phyloP scores from a whole-genome alignment of 768 basidiomycete species.

The Rhizopogon sp. region DNA sequence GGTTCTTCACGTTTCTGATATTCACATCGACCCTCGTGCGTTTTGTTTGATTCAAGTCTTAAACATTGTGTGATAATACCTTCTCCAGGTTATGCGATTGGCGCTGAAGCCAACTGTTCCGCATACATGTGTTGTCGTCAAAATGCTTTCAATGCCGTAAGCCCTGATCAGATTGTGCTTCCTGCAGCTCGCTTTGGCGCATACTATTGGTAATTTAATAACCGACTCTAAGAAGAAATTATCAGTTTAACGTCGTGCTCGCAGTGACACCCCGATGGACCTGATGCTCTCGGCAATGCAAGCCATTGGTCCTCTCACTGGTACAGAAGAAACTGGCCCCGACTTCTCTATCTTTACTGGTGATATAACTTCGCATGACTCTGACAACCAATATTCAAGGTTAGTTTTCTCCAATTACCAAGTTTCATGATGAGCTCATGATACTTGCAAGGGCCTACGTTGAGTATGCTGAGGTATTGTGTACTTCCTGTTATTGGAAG shows the following conservation, averaged over 20 bases:
- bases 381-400: conserved; percentile 62
- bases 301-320: conserved; percentile 61
- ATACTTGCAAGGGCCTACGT: conserved; percentile 43
- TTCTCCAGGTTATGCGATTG: conserved; percentile 55
- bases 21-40: conserved; percentile 48
- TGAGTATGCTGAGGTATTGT: conserved; percentile 51
- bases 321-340: conserved; percentile 54
- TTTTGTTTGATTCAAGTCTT: neutral
- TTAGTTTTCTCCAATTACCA: conserved; percentile 13
- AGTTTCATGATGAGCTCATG: neutral
- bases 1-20: conserved; percentile 44
- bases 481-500: neutral
- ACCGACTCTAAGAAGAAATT: neutral
- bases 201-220: conserved; percentile 39
- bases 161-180: conserved; percentile 40
- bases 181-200: conserved; percentile 65
- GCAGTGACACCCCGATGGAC: conserved; percentile 56
- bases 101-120: conserved; percentile 66
- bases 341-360: conserved; percentile 68
- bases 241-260: neutral
- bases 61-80: neutral
- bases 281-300: conserved; percentile 54
- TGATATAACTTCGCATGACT: conserved; percentile 69
- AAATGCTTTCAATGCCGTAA: conserved; percentile 40
- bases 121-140: conserved; percentile 58